These are phyloP conservation scores for Mycena olivaceomarginata DNA, from an alignment of 768 basidiomycete species.

Conservation along the genomic window DNA sequence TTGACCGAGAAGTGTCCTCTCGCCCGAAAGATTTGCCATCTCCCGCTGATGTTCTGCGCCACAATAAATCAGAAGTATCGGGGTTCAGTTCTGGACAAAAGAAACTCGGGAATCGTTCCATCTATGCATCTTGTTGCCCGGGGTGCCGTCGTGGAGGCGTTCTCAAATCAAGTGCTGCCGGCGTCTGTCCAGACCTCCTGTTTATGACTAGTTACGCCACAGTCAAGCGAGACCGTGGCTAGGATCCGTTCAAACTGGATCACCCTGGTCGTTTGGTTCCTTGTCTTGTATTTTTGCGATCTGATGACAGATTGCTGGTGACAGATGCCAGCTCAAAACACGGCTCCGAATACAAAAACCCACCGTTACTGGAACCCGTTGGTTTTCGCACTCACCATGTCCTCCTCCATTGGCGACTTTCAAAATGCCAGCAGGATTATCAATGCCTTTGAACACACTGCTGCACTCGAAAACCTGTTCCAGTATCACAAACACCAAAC, in stretches of 20 bases:
- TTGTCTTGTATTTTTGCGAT: background rate
- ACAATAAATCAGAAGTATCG: no score
- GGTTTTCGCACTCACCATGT: slow-evolving; percentile 5
- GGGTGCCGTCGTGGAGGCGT: background rate
- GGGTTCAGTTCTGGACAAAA: no score
- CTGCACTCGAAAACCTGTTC: slow-evolving; percentile 9
- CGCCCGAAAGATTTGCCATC: no score
- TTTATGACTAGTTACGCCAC: no score
- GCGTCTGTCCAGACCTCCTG: background rate
- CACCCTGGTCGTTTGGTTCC: background rate
- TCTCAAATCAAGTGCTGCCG: no score
- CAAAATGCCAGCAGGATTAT: slow-evolving; percentile 1
- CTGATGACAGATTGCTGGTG: background rate
- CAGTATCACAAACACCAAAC: slow-evolving; percentile 30
- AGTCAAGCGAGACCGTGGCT: background rate
- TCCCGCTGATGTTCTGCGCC: no score
- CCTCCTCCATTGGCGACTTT: background rate
- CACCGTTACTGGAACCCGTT: background rate
- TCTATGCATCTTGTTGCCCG: no score
- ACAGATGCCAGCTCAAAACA: background rate
- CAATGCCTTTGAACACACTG: background rate
- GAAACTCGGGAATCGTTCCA: no score
- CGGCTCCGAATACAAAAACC: background rate
- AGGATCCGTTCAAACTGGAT: background rate
- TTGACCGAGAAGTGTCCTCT: background rate